Evolutionary conservation across 768 basidiomycete genomes (phyloP), one percentile per base, ranked within the genome.

Genomic region (Kwoniella botswanensis): DNA sequence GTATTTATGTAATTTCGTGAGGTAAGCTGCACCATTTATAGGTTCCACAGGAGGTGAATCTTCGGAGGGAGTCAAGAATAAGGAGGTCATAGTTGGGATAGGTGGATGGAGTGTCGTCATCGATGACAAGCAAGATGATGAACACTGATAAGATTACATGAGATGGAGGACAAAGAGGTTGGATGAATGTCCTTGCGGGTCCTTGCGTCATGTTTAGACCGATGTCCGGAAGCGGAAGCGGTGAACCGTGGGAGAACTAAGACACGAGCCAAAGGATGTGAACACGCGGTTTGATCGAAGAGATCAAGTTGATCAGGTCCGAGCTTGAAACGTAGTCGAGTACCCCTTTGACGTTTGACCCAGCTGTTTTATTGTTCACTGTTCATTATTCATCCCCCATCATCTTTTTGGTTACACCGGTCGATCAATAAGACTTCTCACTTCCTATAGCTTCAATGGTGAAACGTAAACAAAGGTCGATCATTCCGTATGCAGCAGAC

Each of bases 1-100:
- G 68, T 81, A 83, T 70, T 76, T 77, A 64, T 82, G 79, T 12
- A 83, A 74, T 35, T 72, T 81, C 17, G 44, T 26, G 55, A 83
- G 22, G 71, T 83, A 83, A 35, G 61, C 71, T 52, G 53, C 21
- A 24, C 80, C 82, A 12, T 73, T 66, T n/a, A 83, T 63, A 9
- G 82, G 72, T 17, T 71, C 59, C 10, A 52, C 26, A 2, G 41
- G 62, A 3, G 53, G 60, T 15, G 72, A 4, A 18, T 75, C 72
- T 17, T 63, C 46, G 7, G 66, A 56, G 18, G 55, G 50, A 50
- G 57, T 22, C 58, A 71, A 56, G 67, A 65, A 64, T 29, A 76
- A 59, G 44, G 73, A 70, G 29, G 74, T 44, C 75, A 76, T 75
- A 59, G 12, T 63, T 3, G 46, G 46, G 67, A 17, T 35, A 15